Percentiles rank a stretch among this genome's conserved stretches.
Conservation (phyloP, 345 rosid species). For the Boechera retrofracta region DNA sequence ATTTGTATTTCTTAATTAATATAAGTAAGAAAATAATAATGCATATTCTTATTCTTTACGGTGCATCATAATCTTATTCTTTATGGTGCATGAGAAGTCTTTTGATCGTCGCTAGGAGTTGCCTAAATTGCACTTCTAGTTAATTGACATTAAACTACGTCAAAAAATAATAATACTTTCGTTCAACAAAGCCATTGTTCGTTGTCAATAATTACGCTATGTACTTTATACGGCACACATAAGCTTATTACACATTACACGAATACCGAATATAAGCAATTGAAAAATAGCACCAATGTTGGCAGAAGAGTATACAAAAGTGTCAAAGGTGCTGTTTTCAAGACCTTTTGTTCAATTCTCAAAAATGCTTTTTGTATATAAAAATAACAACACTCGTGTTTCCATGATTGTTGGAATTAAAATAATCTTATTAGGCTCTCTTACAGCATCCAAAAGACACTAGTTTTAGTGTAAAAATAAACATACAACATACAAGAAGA, state of each 20-base stretch:
- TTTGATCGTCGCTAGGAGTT: conserved; percentile 30
- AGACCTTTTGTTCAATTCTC: conserved; percentile 41
- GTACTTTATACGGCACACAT: conserved; percentile 30
- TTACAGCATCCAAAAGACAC: conserved; percentile 43
- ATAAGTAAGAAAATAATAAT: neutral
- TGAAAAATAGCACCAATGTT: conserved; percentile 41
- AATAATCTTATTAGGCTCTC: conserved; percentile 40
- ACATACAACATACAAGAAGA: conserved; percentile 16
- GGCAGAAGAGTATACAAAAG: conserved; percentile 56
- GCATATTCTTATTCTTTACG: neutral
- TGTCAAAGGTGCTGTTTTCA: conserved; percentile 49
- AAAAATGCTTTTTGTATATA: conserved; percentile 26
- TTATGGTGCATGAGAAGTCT: conserved; percentile 26
- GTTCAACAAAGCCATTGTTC: conserved; percentile 6
- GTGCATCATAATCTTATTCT: neutral
- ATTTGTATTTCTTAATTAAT: neutral
- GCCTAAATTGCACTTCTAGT: conserved; percentile 3
- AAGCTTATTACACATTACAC: conserved; percentile 25
- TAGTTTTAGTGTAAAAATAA: conserved; percentile 31
- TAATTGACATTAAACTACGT: neutral
- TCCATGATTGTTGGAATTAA: conserved; percentile 56
- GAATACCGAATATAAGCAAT: conserved; percentile 30
- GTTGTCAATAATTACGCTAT: conserved; percentile 34
- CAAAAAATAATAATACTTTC: neutral
- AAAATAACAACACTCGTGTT: conserved; percentile 51